Evolutionary conservation across 139 green algal species (phyloP), one percentile per base, ranked within the genome.

Genomic region (Nannochloris sp.): DNA sequence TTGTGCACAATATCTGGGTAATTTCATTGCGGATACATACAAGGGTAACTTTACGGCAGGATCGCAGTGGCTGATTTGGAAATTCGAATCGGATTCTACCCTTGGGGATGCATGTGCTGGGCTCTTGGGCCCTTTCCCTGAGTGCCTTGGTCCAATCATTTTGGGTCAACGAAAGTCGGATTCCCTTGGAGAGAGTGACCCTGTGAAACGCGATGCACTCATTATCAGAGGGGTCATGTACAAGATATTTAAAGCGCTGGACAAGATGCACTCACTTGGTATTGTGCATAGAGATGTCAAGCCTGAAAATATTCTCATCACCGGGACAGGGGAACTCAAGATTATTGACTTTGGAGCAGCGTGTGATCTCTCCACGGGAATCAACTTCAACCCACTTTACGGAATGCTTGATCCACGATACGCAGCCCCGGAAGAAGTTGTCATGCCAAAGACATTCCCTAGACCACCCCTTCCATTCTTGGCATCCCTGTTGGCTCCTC

Each of bases 331-430:
- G 1, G 30, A 87, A 28, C 59, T 76, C 60, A 96, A 95, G 72
- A 75, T 96, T 65, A 94, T 96, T 12, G 89, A 96, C 65, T 95
- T 96, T 80, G 89, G 89, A 4, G 89, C 89, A 5, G 85, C 89
- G 0, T 88, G 85, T 58, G 89, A 96, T 68, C 72, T 96, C 65
- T 86, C 78, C 69, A 96, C 88, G 2, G 89, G 89, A 50, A 87
- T 96, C 70, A 95, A 96, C 72, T 95, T 94, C 79, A 94, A 92
- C 74, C 89, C 89, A 4, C 56, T 76, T 49, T 85, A 77, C 48
- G 89, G 89, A 58, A 92, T 96, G 84, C 71, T 96, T 67, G 89
- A 96, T 64, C 88, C 87, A 20, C 73, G 87, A 14, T 95, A 95
- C 82, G 49, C 49, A 30, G 59, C 89, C 2, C 89, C 89, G n/a